These are phyloP conservation scores for Syzygium malaccense DNA, from an alignment of 441 rosid genomes.

Conservation along the genomic window DNA sequence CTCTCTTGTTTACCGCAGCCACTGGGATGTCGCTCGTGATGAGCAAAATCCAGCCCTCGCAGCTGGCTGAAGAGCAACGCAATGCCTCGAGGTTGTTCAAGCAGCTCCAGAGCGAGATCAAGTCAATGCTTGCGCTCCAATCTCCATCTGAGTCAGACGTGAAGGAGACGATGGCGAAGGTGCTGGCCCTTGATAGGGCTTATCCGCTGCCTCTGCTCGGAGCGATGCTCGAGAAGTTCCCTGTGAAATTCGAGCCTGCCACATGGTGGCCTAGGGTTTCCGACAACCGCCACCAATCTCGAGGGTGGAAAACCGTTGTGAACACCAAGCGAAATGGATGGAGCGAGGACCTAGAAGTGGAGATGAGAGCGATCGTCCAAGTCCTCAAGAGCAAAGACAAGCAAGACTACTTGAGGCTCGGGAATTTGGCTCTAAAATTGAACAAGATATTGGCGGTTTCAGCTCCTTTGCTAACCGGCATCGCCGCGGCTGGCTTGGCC, in stretches of 20 bases:
- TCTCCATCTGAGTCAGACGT: background rate
- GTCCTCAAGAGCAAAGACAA: slow-evolving; percentile 3
- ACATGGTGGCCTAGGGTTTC: background rate
- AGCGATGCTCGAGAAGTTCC: background rate
- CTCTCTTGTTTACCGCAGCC: background rate
- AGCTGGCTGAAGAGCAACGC: background rate
- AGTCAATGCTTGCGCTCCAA: background rate
- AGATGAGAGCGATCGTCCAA: slow-evolving; percentile 4
- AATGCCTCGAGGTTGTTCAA: background rate
- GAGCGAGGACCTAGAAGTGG: slow-evolving; percentile 3
- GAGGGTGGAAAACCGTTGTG: background rate
- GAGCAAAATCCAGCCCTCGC: background rate
- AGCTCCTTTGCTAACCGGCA: background rate
- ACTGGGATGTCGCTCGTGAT: background rate
- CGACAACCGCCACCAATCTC: background rate
- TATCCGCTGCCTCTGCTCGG: background rate
- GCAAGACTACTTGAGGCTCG: slow-evolving; percentile 8
- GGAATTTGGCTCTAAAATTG: background rate
- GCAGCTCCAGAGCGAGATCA: background rate
- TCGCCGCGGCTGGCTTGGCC: background rate
- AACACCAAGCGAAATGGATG: background rate
- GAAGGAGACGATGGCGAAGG: background rate
- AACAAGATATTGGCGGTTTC: background rate
- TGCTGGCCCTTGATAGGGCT: background rate
- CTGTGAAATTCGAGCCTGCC: background rate